These are phyloP conservation scores for Fagus crenata DNA, from an alignment of 306 rosid genomes.

Conservation along the genomic window DNA sequence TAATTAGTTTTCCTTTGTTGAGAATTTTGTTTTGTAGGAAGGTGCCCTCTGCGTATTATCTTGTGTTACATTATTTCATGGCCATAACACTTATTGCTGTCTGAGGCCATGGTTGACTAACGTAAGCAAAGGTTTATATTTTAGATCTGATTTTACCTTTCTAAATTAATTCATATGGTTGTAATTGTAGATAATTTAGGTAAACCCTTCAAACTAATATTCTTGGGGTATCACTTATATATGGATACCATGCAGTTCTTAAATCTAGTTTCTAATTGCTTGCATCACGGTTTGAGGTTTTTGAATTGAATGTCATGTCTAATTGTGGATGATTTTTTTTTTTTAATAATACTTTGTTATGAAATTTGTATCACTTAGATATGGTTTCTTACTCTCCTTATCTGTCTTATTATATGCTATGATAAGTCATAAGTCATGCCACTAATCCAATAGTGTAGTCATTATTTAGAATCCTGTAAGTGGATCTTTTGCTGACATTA, in stretches of 20 bases:
- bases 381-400: background rate
- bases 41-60: background rate
- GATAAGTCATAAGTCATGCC: background rate
- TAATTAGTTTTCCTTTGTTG: background rate
- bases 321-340: background rate
- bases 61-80: background rate
- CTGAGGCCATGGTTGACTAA: background rate
- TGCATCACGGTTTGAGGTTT: background rate
- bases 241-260: background rate
- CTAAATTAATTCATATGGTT: background rate
- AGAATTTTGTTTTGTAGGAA: background rate
- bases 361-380: background rate
- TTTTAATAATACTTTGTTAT: background rate
- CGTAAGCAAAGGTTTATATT: background rate
- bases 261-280: background rate
- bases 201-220: background rate
- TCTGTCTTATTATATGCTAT: background rate
- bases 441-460: background rate
- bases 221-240: background rate
- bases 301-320: background rate
- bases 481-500: background rate
- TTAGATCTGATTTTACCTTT: background rate
- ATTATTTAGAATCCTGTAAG: background rate
- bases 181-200: background rate
- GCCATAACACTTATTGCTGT: background rate